A percentile compares a stretch with the other conserved stretches of the same genome.
phyloP scores from a whole-genome alignment of 768 basidiomycete genomes.

The Candolleomyces efflorescens region DNA sequence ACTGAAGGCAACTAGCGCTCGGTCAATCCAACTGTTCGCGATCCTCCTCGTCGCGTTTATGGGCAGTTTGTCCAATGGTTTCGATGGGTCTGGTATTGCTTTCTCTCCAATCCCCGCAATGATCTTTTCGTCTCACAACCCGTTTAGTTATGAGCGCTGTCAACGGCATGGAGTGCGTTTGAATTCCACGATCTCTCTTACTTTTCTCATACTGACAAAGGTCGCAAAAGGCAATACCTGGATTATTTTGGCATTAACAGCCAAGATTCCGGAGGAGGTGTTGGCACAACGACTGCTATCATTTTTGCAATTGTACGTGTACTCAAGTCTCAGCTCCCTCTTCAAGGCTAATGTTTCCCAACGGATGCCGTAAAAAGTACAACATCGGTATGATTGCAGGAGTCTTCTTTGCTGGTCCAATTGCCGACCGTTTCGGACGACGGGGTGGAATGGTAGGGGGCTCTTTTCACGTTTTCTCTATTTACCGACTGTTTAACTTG shows the following conservation, averaged over 20 bases:
- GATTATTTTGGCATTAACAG: constrained; percentile 37
- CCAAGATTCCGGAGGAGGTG: constrained; percentile 36
- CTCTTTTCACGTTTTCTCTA: no score
- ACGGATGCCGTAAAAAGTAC: constrained; percentile 24
- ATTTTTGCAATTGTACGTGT: constrained; percentile 42
- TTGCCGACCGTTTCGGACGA: constrained; percentile 38
- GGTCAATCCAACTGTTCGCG: constrained; percentile 37
- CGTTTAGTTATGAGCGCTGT: constrained; percentile 41
- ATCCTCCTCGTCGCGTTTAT: constrained; percentile 41
- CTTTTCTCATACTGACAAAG: background rate
- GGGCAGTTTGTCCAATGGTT: constrained; percentile 44
- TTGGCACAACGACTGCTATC: constrained; percentile 38
- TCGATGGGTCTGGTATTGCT: constrained; percentile 38
- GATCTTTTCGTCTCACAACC: background rate
- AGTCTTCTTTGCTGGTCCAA: constrained; percentile 37
- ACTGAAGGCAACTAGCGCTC: constrained; percentile 31
- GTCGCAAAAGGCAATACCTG: constrained; percentile 30
- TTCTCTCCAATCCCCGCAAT: no score
- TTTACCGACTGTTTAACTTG: no score
- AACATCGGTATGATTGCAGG: constrained; percentile 39
- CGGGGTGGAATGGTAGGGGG: constrained; percentile 38
- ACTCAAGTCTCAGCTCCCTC: no score
- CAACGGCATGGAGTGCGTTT: constrained; percentile 41
- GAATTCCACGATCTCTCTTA: background rate
- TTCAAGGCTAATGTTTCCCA: background rate